Evolutionary conservation across 2,329 filamentous ascomycete species (phyloP).

Genomic region (Cladorrhinum sp.): DNA sequence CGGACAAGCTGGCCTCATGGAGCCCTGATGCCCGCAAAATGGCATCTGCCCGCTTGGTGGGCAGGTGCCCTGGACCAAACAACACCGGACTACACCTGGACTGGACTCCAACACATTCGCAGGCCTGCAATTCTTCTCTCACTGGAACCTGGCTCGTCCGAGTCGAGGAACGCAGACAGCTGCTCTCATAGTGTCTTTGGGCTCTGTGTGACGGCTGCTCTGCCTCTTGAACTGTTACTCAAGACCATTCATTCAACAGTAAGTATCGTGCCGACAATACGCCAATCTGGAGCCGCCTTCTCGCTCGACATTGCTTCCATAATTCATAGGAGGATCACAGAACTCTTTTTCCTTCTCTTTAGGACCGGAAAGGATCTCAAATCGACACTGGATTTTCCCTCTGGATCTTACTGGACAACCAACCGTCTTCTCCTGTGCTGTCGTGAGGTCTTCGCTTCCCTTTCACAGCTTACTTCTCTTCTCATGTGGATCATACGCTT

Average conservation of each 20-base stretch:
- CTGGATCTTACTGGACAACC: background rate
- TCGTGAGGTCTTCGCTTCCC: background rate
- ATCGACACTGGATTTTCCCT: conserved; percentile 2
- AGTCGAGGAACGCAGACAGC: conserved; percentile 14
- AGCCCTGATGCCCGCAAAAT: background rate
- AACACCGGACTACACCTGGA: background rate
- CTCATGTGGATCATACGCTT: background rate
- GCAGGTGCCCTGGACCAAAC: background rate
- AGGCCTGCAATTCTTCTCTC: background rate
- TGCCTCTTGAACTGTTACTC: background rate
- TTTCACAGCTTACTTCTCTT: background rate
- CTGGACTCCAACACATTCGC: background rate
- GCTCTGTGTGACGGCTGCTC: conserved; percentile 1
- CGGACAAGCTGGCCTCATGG: background rate
- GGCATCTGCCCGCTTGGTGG: background rate
- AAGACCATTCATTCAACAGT: background rate
- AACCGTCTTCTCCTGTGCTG: background rate
- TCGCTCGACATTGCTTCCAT: background rate
- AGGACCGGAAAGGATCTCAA: background rate
- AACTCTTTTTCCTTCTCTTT: conserved; percentile 1
- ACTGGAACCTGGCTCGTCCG: conserved; percentile 19
- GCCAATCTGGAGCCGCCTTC: background rate
- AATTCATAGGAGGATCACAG: conserved; percentile 1
- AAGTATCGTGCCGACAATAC: background rate
- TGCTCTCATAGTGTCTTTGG: background rate